Base-by-base conservation (phyloP, 768 basidiomycete genomes). In the Termitomyces sp. region DNA sequence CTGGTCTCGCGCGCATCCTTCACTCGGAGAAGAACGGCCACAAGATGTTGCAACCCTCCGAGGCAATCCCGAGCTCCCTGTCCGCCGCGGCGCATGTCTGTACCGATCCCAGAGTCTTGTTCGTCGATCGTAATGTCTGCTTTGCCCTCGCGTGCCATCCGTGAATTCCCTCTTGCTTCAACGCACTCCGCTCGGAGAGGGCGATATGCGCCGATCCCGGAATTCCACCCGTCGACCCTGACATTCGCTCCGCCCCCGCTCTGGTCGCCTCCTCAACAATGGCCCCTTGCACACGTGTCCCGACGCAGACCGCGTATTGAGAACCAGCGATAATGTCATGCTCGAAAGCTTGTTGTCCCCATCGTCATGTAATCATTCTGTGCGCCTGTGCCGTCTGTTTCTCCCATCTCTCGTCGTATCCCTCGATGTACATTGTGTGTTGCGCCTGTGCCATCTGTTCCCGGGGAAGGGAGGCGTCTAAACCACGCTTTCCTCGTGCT, bases 401-500 rank as follows among this genome's bases (percentile, higher is more conserved):
- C 16, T 3, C 3, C 14, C 25, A 43, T 5, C 42, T 27, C 34
- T 6, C 11, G 32, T 35, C 11, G 12, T 21, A 23, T 37, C 21
- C n/a, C 21, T 49, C 5, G 23, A 50, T 50, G 49, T 50, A 37
- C 17, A 50, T 27, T n/a, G 27, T 50, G 49, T 50, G n/a, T n/a
- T n/a, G 37, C 35, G 49, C 49, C 49, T 39, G 25, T 27, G 49
- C 49, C 49, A 27, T 50, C 21, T 50, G 49, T 50, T 50, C 49
- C 49, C 17, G 35, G 49, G 35, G 49, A 50, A 50, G 34, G 49
- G 49, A 50, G 49, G 49, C 25, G 49, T n/a, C 14, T 7, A 14
- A 6, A 4, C 7, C 12, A 14, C 34, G 49, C 23, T 28, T 44
- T 60, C 52, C 52, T 60, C 56, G 56, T 60, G 59, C 56, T 57